These are phyloP conservation scores for Albatrellus sp. DNA, from an alignment of 1,284 basidiomycete species.

Conservation along the genomic window DNA sequence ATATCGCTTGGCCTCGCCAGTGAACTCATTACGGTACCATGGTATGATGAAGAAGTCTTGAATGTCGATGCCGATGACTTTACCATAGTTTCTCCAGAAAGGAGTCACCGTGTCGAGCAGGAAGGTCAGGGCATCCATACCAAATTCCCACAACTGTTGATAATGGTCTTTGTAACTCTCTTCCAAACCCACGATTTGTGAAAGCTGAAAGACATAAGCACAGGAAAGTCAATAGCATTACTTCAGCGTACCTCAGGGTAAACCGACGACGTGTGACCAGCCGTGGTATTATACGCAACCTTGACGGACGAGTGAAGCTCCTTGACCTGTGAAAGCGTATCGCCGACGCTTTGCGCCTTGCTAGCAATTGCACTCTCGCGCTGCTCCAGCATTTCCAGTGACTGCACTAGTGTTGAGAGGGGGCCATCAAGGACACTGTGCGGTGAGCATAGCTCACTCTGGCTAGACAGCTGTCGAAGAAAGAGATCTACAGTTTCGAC, in stretches of 20 bases:
- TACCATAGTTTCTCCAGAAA: constrained; percentile 68
- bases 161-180: constrained; percentile 67
- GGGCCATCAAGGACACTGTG: constrained; percentile 41
- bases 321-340: constrained; percentile 38
- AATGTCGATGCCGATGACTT: constrained; percentile 61
- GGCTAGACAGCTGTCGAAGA: constrained; percentile 5
- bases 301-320: constrained; percentile 43
- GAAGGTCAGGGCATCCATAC: constrained; percentile 60
- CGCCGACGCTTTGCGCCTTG: constrained; percentile 35
- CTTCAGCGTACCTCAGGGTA: constrained; percentile 52
- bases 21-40: constrained; percentile 70
- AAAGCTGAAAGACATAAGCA: constrained; percentile 32
- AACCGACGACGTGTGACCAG: constrained; percentile 56
- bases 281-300: constrained; percentile 48
- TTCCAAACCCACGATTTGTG: constrained; percentile 52
- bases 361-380: constrained; percentile 26
- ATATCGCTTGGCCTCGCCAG: constrained; percentile 59
- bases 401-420: constrained; percentile 31
- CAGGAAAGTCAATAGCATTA: neutral
- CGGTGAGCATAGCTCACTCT: constrained; percentile 12
- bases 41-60: constrained; percentile 70
- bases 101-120: constrained; percentile 62
- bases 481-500: constrained; percentile 42
- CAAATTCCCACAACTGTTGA: constrained; percentile 65
- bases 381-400: constrained; percentile 27